Evolutionary conservation across 441 rosid species (phyloP), one percentile per base, ranked within the genome.

Genomic region (Isatis lusitanica): DNA sequence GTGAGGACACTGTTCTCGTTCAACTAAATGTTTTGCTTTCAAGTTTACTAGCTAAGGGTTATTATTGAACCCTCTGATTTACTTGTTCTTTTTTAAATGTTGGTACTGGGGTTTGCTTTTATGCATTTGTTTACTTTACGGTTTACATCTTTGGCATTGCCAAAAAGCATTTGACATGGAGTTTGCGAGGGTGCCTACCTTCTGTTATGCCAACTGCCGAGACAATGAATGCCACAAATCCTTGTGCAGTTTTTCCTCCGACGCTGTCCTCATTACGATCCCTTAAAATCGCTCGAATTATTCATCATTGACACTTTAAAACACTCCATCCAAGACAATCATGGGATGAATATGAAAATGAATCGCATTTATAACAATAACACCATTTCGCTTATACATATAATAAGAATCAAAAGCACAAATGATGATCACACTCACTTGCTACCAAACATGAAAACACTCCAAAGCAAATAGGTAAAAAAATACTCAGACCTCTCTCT

Each of bases 51-150:
- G 56, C 56, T 50, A 50, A 50, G 15, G 56, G 56, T 50, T 50
- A 50, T 28, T 57, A 73, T 73, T 58, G 46, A 53, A 43, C 43
- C 55, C 33, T 75, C 57, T 68, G 38, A 7, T 60, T 40, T 5
- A 18, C 52, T 35, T 56, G 1, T 33, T 47, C 28, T 67, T 58
- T 33, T 17, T 26, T 17, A 30, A 68, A 68, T 24, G 36, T 52
- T 68, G 69, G 52, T 28, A 62, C 69, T 42, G 57, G 68, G 62
- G 18, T 68, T 62, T 30, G 70, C 26, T 63, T 35, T 31, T 26
- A 42, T 75, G 79, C 9, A 52, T 52, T 52, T 52, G 17, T 11
- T 36, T 36, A 12, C 39, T 52, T 52, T 11, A 2, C 18, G 26
- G 15, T 26, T 7, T 33, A 7, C 58, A 17, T 12, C 42, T 1